These are phyloP conservation scores for Euphorbia schlechtendalii DNA, from an alignment of 441 rosid species.

Conservation along the genomic window DNA sequence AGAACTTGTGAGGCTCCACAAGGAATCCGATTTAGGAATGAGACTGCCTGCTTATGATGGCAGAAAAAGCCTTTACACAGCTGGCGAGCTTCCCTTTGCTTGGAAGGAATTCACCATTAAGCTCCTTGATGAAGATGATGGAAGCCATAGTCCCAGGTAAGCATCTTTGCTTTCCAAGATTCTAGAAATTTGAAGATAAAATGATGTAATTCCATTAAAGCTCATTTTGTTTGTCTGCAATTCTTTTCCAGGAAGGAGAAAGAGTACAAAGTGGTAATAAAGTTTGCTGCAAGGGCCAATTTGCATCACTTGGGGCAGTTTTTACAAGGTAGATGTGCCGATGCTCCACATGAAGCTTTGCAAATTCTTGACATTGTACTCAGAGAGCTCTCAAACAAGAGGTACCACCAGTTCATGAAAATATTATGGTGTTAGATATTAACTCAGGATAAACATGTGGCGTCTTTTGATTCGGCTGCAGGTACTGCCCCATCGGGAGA, in stretches of 20 bases:
- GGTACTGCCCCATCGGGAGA: slow-evolving; percentile 80
- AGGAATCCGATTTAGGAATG: slow-evolving; percentile 82
- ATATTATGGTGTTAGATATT: no score
- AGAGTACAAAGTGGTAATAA: slow-evolving; percentile 75
- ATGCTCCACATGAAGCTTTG: slow-evolving; percentile 85
- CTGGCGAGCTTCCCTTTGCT: slow-evolving; percentile 87
- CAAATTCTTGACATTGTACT: slow-evolving; percentile 88
- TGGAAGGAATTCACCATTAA: slow-evolving; percentile 78
- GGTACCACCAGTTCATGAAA: no score
- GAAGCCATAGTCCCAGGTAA: no score
- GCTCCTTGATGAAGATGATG: no score
- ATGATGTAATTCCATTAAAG: no score
- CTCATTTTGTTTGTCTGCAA: background rate
- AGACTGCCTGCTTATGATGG: slow-evolving; percentile 98
- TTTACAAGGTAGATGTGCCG: slow-evolving; percentile 82
- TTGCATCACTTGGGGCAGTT: slow-evolving; percentile 86
- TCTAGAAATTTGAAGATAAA: no score
- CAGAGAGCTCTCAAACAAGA: no score
- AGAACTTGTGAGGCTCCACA: slow-evolving; percentile 67
- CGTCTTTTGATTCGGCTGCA: no score
- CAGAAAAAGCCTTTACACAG: slow-evolving; percentile 88
- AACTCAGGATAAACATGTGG: no score
- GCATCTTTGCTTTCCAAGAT: no score
- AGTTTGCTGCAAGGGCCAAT: slow-evolving; percentile 80
- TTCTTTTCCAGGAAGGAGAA: slow-evolving; percentile 55